A percentile compares a stretch with the other conserved stretches of the same genome.
These are phyloP conservation scores for Phytophthora fragariaefolia DNA, from an alignment of 352 stramenopile genomes.

Conservation along the genomic window DNA sequence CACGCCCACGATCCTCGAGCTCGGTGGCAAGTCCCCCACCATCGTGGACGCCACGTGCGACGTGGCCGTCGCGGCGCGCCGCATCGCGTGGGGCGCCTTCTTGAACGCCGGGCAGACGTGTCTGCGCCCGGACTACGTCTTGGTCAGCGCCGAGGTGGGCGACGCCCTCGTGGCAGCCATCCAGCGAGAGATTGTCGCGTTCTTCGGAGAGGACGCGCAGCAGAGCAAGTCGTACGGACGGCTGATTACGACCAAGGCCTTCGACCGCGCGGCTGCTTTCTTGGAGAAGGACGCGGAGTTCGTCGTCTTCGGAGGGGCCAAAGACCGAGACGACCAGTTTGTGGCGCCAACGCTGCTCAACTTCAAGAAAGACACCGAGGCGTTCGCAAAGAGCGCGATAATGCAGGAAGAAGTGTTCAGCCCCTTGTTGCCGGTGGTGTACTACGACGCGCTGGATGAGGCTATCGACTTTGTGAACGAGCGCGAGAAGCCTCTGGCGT, in stretches of 20 bases:
- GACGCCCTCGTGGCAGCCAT: conserved; percentile 58
- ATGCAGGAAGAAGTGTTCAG: conserved; percentile 97
- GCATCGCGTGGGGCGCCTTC: conserved; percentile 88
- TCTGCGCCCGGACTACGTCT: conserved; percentile 93
- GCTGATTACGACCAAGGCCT: conserved; percentile 73
- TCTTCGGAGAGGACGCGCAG: conserved; percentile 68
- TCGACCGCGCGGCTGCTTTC: conserved; percentile 55
- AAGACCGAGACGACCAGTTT: conserved; percentile 77
- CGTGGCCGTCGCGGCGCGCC: conserved; percentile 59
- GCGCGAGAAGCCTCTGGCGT: conserved; percentile 76
- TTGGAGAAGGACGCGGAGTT: conserved; percentile 65
- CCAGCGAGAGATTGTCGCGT: conserved; percentile 44
- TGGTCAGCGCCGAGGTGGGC: conserved; percentile 81
- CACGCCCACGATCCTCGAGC: conserved; percentile 93
- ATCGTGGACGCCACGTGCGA: conserved; percentile 84
- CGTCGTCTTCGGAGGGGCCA: conserved; percentile 63
- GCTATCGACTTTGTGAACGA: conserved; percentile 55
- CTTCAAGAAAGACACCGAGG: conserved; percentile 68
- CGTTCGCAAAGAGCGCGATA: conserved; percentile 58
- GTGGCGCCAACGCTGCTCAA: conserved; percentile 91
- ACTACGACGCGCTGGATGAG: conserved; percentile 58
- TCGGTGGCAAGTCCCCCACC: conserved; percentile 93
- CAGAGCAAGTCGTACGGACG: conserved; percentile 53
- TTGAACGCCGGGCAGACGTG: conserved; percentile 95
- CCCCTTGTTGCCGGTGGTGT: conserved; percentile 93